Conservation (phyloP, 2,329 filamentous ascomycete species). For the Pezicula neosporulosa region DNA sequence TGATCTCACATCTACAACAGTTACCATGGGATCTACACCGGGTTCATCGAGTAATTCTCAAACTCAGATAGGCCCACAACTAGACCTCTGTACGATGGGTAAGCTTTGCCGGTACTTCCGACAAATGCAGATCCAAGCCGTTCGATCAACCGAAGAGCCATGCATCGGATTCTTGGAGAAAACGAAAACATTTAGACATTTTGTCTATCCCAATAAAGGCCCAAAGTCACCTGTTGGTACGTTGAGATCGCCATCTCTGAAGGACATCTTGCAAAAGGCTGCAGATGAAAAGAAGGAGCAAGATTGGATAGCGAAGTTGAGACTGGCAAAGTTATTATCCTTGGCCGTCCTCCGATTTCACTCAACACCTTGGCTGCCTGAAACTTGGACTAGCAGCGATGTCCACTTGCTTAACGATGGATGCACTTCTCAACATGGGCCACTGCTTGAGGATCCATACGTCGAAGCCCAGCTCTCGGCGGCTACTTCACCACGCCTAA, state of each 20-base stretch:
- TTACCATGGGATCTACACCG: background rate
- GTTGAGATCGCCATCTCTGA: background rate
- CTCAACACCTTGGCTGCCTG: background rate
- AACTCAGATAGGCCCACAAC: background rate
- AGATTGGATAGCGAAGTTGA: background rate
- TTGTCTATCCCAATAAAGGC: background rate
- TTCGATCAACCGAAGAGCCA: background rate
- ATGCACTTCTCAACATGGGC: no score
- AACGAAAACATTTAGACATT: conserved; percentile 4
- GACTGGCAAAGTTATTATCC: background rate
- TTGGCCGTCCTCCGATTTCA: conserved; percentile 1
- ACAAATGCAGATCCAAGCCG: background rate
- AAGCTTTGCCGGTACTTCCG: conserved; percentile 2
- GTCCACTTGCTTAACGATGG: background rate
- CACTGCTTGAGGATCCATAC: conserved; percentile 1
- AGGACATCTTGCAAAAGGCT: background rate
- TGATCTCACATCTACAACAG: background rate
- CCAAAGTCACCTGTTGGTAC: background rate
- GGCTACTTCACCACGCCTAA: background rate
- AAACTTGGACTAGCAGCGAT: conserved; percentile 1
- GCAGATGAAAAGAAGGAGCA: background rate
- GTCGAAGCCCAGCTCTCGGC: background rate
- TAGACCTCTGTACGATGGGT: conserved; percentile 1
- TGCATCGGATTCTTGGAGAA: conserved; percentile 3
- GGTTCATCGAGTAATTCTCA: background rate